Base-by-base conservation (phyloP, 1,139 yeast species). In the Magnusiomyces tetraspermus region DNA sequence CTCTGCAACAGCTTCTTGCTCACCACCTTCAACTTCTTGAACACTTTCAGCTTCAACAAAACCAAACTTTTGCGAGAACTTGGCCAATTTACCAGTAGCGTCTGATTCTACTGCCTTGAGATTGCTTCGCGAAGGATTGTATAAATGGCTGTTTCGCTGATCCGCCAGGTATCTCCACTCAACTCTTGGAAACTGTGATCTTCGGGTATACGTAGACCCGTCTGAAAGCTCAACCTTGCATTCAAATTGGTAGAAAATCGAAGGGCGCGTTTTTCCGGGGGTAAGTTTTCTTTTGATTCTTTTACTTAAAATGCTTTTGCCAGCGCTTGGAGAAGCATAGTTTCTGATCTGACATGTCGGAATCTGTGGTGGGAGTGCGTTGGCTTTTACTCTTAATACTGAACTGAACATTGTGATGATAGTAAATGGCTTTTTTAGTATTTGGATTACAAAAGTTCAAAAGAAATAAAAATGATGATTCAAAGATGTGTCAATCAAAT, bases 51-150 rank as follows among this genome's bases (percentile, higher is more conserved):
- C 51, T 45, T 62, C 62, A 53, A 75, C 61, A 78, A 84, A 70
- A 52, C 55, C 81, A 72, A 51, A 90, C 71, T 80, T 86, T 68
- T 82, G 79, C 70, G 82, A 86, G 77, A 90, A 92, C 71, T 80
- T 85, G 68, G 85, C 86, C 67, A 90, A 73, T 69, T 83, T 84
- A 60, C 96, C 96, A 52, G 89, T 83, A 15, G 94, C 86, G 66
- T 82, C 87, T 33, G 86, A 83, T 67, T 88, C 96, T 40, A 79
- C 76, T 42, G 83, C 78, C 54, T 78, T 78, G 62, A 88, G 74
- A 67, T 89, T 95, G 26, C 85, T 79, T 69, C 90, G 79, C 59
- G 85, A 78, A 51, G 92, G 89, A 69, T 92, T 92, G 96, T 97
- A 92, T 51, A 84, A 71, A 36, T 86, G 79, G 62, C 80, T 82